Evolutionary conservation across 495 filamentous ascomycete genomes (phyloP).

Genomic region (Talaromyces nanjingensis): DNA sequence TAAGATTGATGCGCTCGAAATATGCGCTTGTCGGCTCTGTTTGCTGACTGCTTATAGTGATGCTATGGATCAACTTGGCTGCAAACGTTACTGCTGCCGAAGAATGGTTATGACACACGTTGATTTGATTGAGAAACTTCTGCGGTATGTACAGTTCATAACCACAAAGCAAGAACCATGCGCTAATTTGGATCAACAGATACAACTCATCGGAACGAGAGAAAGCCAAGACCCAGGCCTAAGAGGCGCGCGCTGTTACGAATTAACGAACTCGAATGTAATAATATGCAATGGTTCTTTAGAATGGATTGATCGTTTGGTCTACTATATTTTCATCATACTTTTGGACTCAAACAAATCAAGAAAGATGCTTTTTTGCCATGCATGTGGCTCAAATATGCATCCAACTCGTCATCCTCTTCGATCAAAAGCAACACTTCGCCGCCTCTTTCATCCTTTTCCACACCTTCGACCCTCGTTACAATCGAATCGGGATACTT

Average conservation of each 20-base stretch:
- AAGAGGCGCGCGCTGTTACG: slow-evolving; percentile 4
- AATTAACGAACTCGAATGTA: slow-evolving; percentile 5
- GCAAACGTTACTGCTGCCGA: slow-evolving; percentile 94
- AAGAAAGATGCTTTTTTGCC: slow-evolving; percentile 60
- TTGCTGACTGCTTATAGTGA: slow-evolving; percentile 46
- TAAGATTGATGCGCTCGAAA: slow-evolving; percentile 28
- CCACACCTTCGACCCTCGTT: slow-evolving; percentile 55
- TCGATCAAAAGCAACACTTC: slow-evolving; percentile 55
- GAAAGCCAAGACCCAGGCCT: slow-evolving; percentile 15
- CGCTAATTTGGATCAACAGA: slow-evolving; percentile 12
- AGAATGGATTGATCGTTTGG: background rate
- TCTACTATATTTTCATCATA: slow-evolving; percentile 6
- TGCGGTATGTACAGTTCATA: slow-evolving; percentile 57
- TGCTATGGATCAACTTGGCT: slow-evolving; percentile 87
- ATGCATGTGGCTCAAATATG: slow-evolving; percentile 57
- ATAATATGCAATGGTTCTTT: slow-evolving; percentile 4
- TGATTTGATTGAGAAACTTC: slow-evolving; percentile 94
- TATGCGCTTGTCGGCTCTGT: background rate
- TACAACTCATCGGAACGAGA: slow-evolving; percentile 18
- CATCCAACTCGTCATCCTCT: slow-evolving; percentile 61
- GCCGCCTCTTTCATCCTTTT: slow-evolving; percentile 50
- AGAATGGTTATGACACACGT: slow-evolving; percentile 99
- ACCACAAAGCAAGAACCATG: too few species aligned
- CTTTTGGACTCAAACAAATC: slow-evolving; percentile 34
- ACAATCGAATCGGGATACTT: slow-evolving; percentile 51